Evolutionary conservation across 805 yeast species (phyloP).

Genomic region (Sugiyamaella mastotermitis): DNA sequence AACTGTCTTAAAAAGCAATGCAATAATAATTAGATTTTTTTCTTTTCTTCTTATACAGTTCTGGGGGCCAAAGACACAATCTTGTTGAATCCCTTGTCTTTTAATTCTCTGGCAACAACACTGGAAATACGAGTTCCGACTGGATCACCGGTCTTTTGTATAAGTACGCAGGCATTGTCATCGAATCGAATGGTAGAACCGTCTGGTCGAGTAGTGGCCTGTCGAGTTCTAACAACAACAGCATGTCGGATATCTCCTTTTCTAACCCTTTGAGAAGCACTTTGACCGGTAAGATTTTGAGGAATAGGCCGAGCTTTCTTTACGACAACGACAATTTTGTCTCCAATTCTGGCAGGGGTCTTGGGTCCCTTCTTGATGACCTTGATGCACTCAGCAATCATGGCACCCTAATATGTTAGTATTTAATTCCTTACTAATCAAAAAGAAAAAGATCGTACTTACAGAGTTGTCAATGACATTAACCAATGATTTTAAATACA

Average conservation of each 20-base stretch:
- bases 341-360: slow-evolving; percentile 76
- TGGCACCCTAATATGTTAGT: slow-evolving; percentile 56
- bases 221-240: slow-evolving; percentile 88
- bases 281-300: slow-evolving; percentile 64
- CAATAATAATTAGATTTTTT: too few relatives aligned
- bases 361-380: slow-evolving; percentile 84
- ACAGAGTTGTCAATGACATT: slow-evolving; percentile 89
- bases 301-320: slow-evolving; percentile 80
- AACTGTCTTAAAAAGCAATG: too few relatives aligned
- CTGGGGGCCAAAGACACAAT: slow-evolving; percentile 89
- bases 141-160: slow-evolving; percentile 90
- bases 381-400: slow-evolving; percentile 90
- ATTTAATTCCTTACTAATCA: not conserved
- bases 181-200: slow-evolving; percentile 85
- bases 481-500: slow-evolving; percentile 78
- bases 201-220: slow-evolving; percentile 70
- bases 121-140: slow-evolving; percentile 88
- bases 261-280: slow-evolving; percentile 67
- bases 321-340: slow-evolving; percentile 88
- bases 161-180: slow-evolving; percentile 94
- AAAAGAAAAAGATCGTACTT: slow-evolving; percentile 13
- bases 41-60: slow-evolving; percentile 40
- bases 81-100: slow-evolving; percentile 76
- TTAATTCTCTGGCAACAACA: slow-evolving; percentile 86
- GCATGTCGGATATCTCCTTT: slow-evolving; percentile 96